Conservation (phyloP, 352 stramenopile species). For the Detonula confervacea region DNA sequence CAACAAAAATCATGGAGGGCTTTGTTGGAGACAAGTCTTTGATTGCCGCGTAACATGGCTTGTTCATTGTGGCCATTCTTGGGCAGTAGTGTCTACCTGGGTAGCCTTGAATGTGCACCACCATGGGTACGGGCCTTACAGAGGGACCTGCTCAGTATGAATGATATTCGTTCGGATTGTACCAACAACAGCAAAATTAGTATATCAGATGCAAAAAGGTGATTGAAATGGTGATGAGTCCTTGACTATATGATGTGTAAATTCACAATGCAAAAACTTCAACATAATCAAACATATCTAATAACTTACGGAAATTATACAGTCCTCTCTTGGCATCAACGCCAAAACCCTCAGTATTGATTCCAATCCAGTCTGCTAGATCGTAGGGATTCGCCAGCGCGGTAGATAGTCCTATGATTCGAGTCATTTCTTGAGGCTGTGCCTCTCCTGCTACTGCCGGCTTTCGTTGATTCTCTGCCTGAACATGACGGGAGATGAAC, state of each 20-base stretch:
- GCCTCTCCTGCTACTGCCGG: slow-evolving; percentile 13
- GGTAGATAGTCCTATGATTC: slow-evolving; percentile 95
- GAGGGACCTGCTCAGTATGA: too few relatives aligned
- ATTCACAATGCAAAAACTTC: too few relatives aligned
- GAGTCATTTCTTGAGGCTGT: slow-evolving; percentile 81
- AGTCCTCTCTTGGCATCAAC: slow-evolving; percentile 73
- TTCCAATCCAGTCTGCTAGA: slow-evolving; percentile 97
- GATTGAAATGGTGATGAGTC: too few relatives aligned
- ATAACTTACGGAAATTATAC: slow-evolving; percentile 96
- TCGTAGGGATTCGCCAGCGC: slow-evolving; percentile 95
- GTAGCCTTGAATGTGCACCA: slow-evolving; percentile 96
- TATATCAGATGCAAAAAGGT: too few relatives aligned
- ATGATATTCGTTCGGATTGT: too few relatives aligned
- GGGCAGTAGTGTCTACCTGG: slow-evolving; percentile 95
- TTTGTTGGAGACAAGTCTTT: slow-evolving; percentile 93
- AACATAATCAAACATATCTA: too few relatives aligned
- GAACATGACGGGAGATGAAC: slow-evolving; percentile 85
- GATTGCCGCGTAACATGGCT: slow-evolving; percentile 97
- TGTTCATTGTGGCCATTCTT: slow-evolving; percentile 99
- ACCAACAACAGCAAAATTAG: too few relatives aligned
- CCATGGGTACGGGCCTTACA: slow-evolving; percentile 95
- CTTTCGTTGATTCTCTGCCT: slow-evolving; percentile 47
- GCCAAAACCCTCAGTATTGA: slow-evolving; percentile 70
- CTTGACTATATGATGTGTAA: too few relatives aligned
- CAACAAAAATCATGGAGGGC: slow-evolving; percentile 97